Base-by-base conservation (phyloP, 1,139 yeast genomes). In the Hansenula sp. region DNA sequence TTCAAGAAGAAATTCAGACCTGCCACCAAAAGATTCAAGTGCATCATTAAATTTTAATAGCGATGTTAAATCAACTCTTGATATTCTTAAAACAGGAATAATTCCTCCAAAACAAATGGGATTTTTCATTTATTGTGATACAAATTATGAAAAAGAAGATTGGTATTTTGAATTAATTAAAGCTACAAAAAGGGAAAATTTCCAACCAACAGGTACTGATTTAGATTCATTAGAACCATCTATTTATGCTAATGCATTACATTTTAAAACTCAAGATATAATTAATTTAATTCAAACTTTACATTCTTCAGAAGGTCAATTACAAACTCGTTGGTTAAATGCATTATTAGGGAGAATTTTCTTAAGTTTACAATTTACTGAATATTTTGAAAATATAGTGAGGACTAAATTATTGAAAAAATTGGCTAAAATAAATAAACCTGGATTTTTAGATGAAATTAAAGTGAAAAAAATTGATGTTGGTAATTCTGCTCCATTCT, bases 281-380 rank as follows among this genome's bases (percentile, higher is more conserved):
- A 71, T 86, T 46, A 77, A 76, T 41, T 65, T 89, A 48, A 85
- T 88, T 40, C 90, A 84, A 55, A 76, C 85, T 0, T 60, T 88
- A 35, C 85, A 88, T 54, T 80, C 95, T 3, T 77, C 90, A 0
- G 95, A 86, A 52, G 89, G 89, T 2, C 94, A 88, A 53, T 61
- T 86, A 25, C 84, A 86, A 31, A 80, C 95, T 0, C 79, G 87
- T 56, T 92, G 97, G 98, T 62, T 92, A 25, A 92, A 92, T 61
- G 96, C 96, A 0, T 51, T 90, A 8, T 53, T 86, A 12, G 97
- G 97, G 0, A 69, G 97, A 44, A 50, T 90, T 19, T 92, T 90
- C 55, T 65, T 92, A 27, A 77, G 89, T 0, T 63, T 86, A 16
- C 89, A 88, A 53, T 73, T 78, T 35, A 89, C 97, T 0, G 78